These are phyloP conservation scores for Nakazawaea molendinolei DNA, from an alignment of 805 yeast species.

Conservation along the genomic window DNA sequence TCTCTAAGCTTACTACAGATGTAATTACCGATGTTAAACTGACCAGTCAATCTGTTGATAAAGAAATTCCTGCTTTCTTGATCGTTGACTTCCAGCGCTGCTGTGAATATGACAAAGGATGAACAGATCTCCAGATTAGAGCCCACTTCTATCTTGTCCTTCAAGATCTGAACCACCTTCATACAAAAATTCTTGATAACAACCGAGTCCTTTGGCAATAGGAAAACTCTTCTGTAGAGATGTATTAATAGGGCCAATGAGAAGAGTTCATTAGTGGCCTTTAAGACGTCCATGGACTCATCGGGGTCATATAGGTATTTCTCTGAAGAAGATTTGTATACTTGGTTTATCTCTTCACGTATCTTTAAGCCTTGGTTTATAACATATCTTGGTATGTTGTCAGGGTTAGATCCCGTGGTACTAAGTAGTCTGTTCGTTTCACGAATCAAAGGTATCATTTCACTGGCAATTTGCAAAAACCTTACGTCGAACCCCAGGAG, in stretches of 20 bases:
- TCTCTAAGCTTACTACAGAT: slow-evolving; percentile 38
- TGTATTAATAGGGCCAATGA: slow-evolving; percentile 49
- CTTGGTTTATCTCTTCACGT: slow-evolving; percentile 23
- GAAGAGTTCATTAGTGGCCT: slow-evolving; percentile 46
- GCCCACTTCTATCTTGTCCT: slow-evolving; percentile 33
- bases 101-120: slow-evolving; percentile 47
- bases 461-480: slow-evolving; percentile 51
- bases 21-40: slow-evolving; percentile 36
- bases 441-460: slow-evolving; percentile 36
- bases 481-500: slow-evolving; percentile 61
- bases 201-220: slow-evolving; percentile 36
- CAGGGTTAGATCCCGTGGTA: slow-evolving; percentile 9
- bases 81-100: slow-evolving; percentile 50
- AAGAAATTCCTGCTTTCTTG: slow-evolving; percentile 29
- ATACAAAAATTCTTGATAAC: slow-evolving; percentile 41
- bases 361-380: slow-evolving; percentile 34
- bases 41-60: slow-evolving; percentile 30
- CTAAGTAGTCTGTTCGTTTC: slow-evolving; percentile 15
- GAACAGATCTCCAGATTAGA: slow-evolving; percentile 50
- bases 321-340: slow-evolving; percentile 16
- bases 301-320: slow-evolving; percentile 4
- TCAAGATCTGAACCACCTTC: slow-evolving; percentile 31
- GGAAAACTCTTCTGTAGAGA: slow-evolving; percentile 48
- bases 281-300: slow-evolving; percentile 16
- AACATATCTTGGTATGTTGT: slow-evolving; percentile 16